Percentiles rank a stretch among this genome's conserved stretches.
phyloP scores from a whole-genome alignment of 345 rosid genomes.

The Acer negundo region DNA sequence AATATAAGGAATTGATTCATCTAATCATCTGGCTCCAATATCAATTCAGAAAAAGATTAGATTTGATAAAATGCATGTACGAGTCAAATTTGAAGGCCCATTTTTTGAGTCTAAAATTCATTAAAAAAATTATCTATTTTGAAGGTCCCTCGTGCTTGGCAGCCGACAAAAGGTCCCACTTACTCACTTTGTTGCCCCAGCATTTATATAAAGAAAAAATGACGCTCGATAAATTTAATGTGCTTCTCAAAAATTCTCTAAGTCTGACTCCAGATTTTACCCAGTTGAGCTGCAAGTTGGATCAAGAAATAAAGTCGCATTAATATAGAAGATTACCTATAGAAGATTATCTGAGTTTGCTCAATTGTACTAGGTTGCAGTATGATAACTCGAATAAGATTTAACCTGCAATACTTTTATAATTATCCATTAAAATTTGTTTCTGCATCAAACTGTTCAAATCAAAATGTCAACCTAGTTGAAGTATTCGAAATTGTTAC shows the following conservation, averaged over 20 bases:
- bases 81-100: slow-evolving; percentile 1
- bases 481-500: not conserved
- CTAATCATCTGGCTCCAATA: not conserved
- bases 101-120: slow-evolving; percentile 2
- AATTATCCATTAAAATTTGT: not conserved
- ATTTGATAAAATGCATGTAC: not conserved
- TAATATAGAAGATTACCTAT: not conserved
- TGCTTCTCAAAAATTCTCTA: slow-evolving; percentile 11
- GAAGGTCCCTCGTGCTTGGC: not conserved
- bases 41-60: not conserved
- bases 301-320: not conserved
- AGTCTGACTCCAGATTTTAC: slow-evolving; percentile 1
- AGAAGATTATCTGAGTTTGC: not conserved
- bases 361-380: not conserved
- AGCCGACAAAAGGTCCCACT: slow-evolving; percentile 22
- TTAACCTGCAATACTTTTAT: not conserved
- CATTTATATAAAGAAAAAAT: slow-evolving; percentile 9
- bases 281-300: slow-evolving; percentile 21
- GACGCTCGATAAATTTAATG: slow-evolving; percentile 14
- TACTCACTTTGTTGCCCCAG: slow-evolving; percentile 16
- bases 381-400: not conserved
- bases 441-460: not conserved
- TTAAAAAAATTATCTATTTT: slow-evolving; percentile 2
- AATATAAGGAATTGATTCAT: not conserved
- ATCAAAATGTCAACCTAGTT: not conserved